phyloP scores from a whole-genome alignment of 2,329 filamentous ascomycete genomes.

The Aspergillus costaricaensis region DNA sequence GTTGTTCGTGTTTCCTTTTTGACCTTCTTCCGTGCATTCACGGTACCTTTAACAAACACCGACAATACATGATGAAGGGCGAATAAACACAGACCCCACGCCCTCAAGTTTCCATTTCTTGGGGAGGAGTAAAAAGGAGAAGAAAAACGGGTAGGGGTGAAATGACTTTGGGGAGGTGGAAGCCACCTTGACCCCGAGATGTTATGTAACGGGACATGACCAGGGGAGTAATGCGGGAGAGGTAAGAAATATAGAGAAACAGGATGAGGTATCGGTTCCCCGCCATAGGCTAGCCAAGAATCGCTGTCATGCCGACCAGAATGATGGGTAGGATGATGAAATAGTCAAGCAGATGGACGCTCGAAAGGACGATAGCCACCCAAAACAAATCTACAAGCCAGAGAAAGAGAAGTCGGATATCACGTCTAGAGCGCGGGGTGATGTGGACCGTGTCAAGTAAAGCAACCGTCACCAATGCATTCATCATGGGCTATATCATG shows the following conservation, averaged over 20 bases:
- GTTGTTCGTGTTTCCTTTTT: constrained; percentile 10
- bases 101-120: constrained; percentile 9
- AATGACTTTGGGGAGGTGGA: no score
- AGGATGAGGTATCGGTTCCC: not conserved
- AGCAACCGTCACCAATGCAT: constrained; percentile 6
- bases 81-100: constrained; percentile 13
- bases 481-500: not conserved
- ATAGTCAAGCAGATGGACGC: constrained; percentile 9
- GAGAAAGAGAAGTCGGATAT: constrained; percentile 9
- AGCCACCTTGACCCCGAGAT: not conserved
- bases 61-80: not conserved
- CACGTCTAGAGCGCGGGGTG: constrained; percentile 8
- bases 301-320: not conserved
- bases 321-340: not conserved
- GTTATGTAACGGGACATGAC: not conserved
- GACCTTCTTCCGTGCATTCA: not conserved
- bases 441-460: not conserved
- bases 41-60: not conserved
- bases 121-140: not conserved
- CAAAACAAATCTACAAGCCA: constrained; percentile 23
- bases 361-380: constrained; percentile 22
- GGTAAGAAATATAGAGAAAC: not conserved
- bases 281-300: not conserved
- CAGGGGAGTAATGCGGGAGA: not conserved
- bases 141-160: not conserved